Conservation (phyloP, 2,329 filamentous ascomycete genomes). For the Clonostachys chloroleuca region DNA sequence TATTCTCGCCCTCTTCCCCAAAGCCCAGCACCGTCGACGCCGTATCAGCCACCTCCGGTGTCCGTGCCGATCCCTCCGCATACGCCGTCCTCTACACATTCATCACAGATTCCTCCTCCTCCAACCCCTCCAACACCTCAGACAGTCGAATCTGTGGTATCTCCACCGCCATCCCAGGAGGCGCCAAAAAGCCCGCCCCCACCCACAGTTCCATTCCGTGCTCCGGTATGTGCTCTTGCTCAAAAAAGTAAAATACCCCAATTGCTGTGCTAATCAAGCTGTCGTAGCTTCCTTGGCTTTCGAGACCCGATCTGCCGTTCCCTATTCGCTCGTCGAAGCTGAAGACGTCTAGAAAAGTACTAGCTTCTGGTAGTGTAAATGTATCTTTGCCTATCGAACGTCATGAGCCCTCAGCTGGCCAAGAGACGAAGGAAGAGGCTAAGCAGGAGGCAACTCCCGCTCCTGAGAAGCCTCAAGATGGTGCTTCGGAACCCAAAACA, state of each 20-base stretch:
- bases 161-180: slow-evolving; percentile 9
- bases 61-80: slow-evolving; percentile 37
- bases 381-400: slow-evolving; percentile 38
- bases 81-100: slow-evolving; percentile 50
- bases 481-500: slow-evolving; percentile 1
- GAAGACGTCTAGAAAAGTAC: slow-evolving; percentile 35
- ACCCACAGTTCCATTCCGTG: slow-evolving; percentile 29
- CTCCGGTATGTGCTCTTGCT: slow-evolving; percentile 38
- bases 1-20: slow-evolving; percentile 45
- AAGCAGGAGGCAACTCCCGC: slow-evolving; percentile 1
- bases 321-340: slow-evolving; percentile 31
- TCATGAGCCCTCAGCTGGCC: slow-evolving; percentile 18
- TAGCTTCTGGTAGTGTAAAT: slow-evolving; percentile 25
- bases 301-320: slow-evolving; percentile 44
- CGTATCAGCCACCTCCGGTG: slow-evolving; percentile 49
- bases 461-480: slow-evolving; percentile 1
- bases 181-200: slow-evolving; percentile 1
- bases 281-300: slow-evolving; percentile 53
- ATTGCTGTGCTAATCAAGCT: neutral
- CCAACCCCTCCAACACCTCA: slow-evolving; percentile 44
- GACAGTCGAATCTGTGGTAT: slow-evolving; percentile 18
- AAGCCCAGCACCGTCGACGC: slow-evolving; percentile 49
- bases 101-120: slow-evolving; percentile 33
- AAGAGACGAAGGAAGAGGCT: neutral
- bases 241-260: neutral